A percentile compares a stretch with the other conserved stretches of the same genome.
Conservation (phyloP, 106 monocot species). For the Acorus gramineus region DNA sequence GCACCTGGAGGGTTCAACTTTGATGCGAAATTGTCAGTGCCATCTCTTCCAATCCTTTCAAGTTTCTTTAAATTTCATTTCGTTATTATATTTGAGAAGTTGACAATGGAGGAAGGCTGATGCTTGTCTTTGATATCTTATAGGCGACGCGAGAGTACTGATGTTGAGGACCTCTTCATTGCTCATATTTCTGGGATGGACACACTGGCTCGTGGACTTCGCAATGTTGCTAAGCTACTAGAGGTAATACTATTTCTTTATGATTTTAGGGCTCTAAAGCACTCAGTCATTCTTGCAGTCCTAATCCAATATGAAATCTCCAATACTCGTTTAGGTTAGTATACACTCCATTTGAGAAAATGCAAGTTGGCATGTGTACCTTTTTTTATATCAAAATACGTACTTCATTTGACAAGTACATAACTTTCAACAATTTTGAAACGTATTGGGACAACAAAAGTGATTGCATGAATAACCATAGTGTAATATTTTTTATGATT, state of each 20-base stretch:
- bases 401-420: no score
- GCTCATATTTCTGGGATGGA: constrained; percentile 98
- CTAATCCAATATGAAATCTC: no score
- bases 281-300: no score
- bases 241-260: constrained; percentile 32
- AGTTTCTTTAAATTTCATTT: not conserved
- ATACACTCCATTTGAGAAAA: no score
- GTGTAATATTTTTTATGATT: no score
- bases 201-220: constrained; percentile 92
- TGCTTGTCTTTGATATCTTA: not conserved
- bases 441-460: no score
- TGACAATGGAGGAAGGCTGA: not conserved
- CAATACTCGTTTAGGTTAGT: no score
- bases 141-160: constrained; percentile 94
- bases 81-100: not conserved
- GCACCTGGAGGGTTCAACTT: constrained; percentile 99
- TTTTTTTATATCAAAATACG: no score
- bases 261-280: no score
- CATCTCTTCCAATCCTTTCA: not conserved
- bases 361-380: no score
- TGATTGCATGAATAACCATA: no score
- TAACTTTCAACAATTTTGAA: no score
- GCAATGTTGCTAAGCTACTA: constrained; percentile 75
- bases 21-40: constrained; percentile 83
- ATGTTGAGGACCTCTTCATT: constrained; percentile 87